These are phyloP conservation scores for Aspergillus niger DNA, from an alignment of 2,329 filamentous ascomycete species.

Conservation along the genomic window DNA sequence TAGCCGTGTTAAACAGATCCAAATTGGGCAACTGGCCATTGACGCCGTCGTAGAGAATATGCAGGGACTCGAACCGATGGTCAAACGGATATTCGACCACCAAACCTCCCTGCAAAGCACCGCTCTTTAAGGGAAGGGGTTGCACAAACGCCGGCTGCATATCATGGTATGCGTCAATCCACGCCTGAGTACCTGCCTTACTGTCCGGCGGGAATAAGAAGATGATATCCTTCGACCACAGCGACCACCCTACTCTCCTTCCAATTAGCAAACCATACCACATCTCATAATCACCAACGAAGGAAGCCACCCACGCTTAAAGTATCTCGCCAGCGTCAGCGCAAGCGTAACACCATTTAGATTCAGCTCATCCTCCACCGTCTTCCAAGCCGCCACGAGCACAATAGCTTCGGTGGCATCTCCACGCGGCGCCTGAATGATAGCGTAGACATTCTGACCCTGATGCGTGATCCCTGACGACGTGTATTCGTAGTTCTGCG, in stretches of 20 bases:
- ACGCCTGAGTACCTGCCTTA: conserved; percentile 86
- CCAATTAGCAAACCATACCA: conserved; percentile 19
- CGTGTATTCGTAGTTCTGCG: conserved; percentile 83
- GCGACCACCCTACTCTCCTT: conserved; percentile 70
- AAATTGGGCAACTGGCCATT: conserved; percentile 96
- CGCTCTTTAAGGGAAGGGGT: conserved; percentile 83
- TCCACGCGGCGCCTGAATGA: conserved; percentile 88
- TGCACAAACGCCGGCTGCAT: conserved; percentile 73
- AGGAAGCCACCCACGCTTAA: conserved; percentile 65
- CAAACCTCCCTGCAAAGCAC: conserved; percentile 86
- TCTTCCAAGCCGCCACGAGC: conserved; percentile 84
- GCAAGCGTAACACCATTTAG: conserved; percentile 83
- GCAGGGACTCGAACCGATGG: conserved; percentile 79
- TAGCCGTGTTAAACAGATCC: conserved; percentile 92
- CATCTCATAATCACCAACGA: background rate
- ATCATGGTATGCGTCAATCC: conserved; percentile 97
- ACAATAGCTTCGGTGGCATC: conserved; percentile 98
- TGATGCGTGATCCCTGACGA: conserved; percentile 72
- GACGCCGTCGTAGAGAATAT: conserved; percentile 91
- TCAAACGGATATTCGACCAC: conserved; percentile 92
- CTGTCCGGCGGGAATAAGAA: conserved; percentile 87
- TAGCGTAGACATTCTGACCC: conserved; percentile 90
- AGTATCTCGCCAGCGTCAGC: conserved; percentile 86
- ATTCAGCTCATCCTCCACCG: conserved; percentile 76
- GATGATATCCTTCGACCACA: conserved; percentile 99